Base-by-base conservation (phyloP, 176 grass and related monocot genomes). In the Rhipidocladum racemiflorum region DNA sequence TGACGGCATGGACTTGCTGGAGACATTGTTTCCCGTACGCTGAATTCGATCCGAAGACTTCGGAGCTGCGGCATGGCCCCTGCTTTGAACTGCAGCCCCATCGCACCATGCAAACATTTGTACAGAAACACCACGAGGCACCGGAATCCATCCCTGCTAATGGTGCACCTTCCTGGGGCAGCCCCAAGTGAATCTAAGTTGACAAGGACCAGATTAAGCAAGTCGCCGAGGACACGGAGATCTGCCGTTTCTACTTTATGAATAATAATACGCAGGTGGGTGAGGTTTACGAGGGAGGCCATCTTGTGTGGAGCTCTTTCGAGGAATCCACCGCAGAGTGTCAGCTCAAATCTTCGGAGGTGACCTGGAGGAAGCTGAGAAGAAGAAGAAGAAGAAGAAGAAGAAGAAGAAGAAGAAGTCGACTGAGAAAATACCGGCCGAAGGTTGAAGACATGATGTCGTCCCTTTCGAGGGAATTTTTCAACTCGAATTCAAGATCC, bases 21-120 rank as follows among this genome's bases (percentile, higher is more conserved):
- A n/a, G n/a, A n/a, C 2, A 0, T 39, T 8, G 0, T 67, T 67
- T 1, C 0, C 7, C 0, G 0, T 11, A 9, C 18, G 20, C 1
- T 4, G 20, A 67, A 40, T 15, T 20, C 13, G 9, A 38, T 13
- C 1, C 6, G 18, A 40, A 59, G 34, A 32, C 50, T 75, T 59
- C 3, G 21, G 12, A 75, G 72, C 72, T 75, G 32, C 72, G 21
- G 12, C 51, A 75, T 75, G 72, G 53, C 34, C 9, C 34, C 34
- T 24, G 30, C 1, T 40, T 1, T 1, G 7, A 57, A 42, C 34
- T 9, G 6, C 2, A 27, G 72, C 11, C 34, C 3, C 6, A 40
- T 75, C 51, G 6, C 13, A 1, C 0, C 0, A 44, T 18, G 3
- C 40, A 0, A 1, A 42, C 4, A 38, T 14, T 0, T 55, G 30